Base-by-base conservation (phyloP, 768 basidiomycete species). In the Boletus sp. region DNA sequence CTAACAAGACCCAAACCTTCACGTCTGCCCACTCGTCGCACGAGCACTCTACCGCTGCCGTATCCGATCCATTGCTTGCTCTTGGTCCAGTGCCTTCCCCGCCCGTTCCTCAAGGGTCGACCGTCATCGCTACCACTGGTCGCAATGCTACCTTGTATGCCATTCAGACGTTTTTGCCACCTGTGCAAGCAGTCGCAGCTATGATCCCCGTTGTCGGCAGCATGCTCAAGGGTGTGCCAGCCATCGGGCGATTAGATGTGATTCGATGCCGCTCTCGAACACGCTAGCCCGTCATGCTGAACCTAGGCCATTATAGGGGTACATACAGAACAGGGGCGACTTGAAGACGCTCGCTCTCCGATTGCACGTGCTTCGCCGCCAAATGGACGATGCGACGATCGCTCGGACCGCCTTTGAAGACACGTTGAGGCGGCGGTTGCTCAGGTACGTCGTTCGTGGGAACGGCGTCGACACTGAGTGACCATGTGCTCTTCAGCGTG, bases 291-390 rank as follows among this genome's bases (percentile, higher is more conserved):
- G 23, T 23, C 23, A 23, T 23, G 4, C 23, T 23, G 23, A 23
- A 23, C 23, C 23, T 23, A 23, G 23, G 23, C 23, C 23, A 23
- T 23, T 23, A 23, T 23, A 59, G 57, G 27, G 19, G 35, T 34
- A 45, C 17, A 2, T 17, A 7, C 52, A 47, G 40, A 60, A 60
- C 52, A 60, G 54, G 37, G 17, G 50, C 0, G 58, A 60, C 9
- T 2, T 55, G 15, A 27, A 39, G 10, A 29, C 1, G 29, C 49
- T 59, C 34, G 19, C 11, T 0, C 17, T 30, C 6, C 58, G 35
- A 10, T n/a, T 59, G 25, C 17, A 33, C 13, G 15, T 46, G 0
- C 33, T 59, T 23, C 42, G 13, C 5, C 32, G 15, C 15, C 34
- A 11, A 13, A 45, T 49, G 3, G 46, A 35, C 23, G 23, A 49